A percentile compares a stretch with the other conserved stretches of the same genome.
Evolutionary conservation across 2,329 filamentous ascomycete genomes (phyloP).

Genomic region (Cryphonectria naterciae): DNA sequence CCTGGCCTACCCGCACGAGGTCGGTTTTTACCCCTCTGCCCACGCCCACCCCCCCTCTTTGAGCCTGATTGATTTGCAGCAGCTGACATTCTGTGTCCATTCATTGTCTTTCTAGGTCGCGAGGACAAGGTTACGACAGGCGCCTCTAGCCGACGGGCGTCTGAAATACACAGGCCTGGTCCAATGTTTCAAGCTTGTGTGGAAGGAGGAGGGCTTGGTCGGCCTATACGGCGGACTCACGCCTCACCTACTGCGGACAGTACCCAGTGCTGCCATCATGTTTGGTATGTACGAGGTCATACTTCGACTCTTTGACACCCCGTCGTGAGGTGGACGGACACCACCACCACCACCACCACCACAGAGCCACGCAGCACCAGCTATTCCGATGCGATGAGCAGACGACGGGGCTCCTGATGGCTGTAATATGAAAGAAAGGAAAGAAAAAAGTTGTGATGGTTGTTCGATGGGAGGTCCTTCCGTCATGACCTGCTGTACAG

Average conservation of each 20-base stretch:
- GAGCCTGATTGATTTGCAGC: no score
- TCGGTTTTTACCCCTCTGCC: constrained; percentile 44
- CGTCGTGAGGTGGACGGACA: constrained; percentile 27
- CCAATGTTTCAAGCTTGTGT: constrained; percentile 87
- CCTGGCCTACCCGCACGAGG: constrained; percentile 91
- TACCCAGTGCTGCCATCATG: constrained; percentile 94
- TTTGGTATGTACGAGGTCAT: constrained; percentile 82
- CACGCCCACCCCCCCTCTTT: neutral
- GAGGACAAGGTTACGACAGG: constrained; percentile 82
- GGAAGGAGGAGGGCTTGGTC: constrained; percentile 84
- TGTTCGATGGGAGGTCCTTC: neutral
- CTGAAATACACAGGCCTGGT: constrained; percentile 87
- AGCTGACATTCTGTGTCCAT: neutral
- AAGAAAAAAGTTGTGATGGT: neutral
- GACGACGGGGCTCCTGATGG: neutral
- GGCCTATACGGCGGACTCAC: constrained; percentile 90
- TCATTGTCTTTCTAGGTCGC: constrained; percentile 59
- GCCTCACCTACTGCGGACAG: constrained; percentile 86
- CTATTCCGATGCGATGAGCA: neutral
- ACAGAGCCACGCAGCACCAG: neutral
- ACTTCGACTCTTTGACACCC: constrained; percentile 49
- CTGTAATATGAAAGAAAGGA: neutral
- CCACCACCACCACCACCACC: neutral
- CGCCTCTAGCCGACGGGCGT: constrained; percentile 70
- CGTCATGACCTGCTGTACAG: neutral